phyloP scores from a whole-genome alignment of 164 flowering plant species.

The Berberis thunbergii region DNA sequence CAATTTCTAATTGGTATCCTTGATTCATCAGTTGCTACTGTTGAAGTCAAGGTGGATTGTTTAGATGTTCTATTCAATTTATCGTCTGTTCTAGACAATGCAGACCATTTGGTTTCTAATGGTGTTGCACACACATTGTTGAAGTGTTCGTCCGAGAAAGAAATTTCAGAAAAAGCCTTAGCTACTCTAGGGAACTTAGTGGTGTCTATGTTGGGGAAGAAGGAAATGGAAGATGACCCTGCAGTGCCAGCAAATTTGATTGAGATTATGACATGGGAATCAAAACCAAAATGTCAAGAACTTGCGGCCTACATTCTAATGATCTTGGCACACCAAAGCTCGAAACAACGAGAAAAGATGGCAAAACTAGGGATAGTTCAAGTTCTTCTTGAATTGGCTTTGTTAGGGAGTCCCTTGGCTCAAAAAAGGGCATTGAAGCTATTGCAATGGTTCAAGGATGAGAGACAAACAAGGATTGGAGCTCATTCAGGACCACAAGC shows the following conservation, averaged over 20 bases:
- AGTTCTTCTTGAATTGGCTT: slow-evolving; percentile 60
- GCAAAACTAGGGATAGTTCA: slow-evolving; percentile 60
- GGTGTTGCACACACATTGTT: slow-evolving; percentile 40
- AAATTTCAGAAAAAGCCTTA: slow-evolving; percentile 57
- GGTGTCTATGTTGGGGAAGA: slow-evolving; percentile 62
- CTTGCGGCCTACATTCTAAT: slow-evolving; percentile 67
- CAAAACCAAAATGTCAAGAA: slow-evolving; percentile 71
- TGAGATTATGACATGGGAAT: slow-evolving; percentile 71
- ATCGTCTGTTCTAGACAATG: slow-evolving; percentile 50
- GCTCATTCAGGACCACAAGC: slow-evolving; percentile 86
- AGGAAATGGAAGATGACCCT: slow-evolving; percentile 46
- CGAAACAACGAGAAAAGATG: slow-evolving; percentile 62
- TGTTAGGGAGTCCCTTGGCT: slow-evolving; percentile 70
- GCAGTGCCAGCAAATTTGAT: slow-evolving; percentile 54
- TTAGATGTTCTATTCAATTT: slow-evolving; percentile 59
- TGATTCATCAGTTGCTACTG: slow-evolving; percentile 25
- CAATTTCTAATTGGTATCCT: slow-evolving; percentile 40
- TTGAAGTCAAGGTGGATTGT: slow-evolving; percentile 40
- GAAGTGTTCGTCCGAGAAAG: slow-evolving; percentile 28
- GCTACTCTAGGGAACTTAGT: slow-evolving; percentile 65
- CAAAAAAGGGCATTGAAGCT: slow-evolving; percentile 72
- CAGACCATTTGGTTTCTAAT: slow-evolving; percentile 34
- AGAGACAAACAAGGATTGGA: slow-evolving; percentile 46
- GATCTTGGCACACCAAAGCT: slow-evolving; percentile 84
- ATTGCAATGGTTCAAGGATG: slow-evolving; percentile 88